Evolutionary conservation across 805 yeast species (phyloP), one percentile per base, ranked within the genome.

Genomic region (Blastobotrys mokoenaii): DNA sequence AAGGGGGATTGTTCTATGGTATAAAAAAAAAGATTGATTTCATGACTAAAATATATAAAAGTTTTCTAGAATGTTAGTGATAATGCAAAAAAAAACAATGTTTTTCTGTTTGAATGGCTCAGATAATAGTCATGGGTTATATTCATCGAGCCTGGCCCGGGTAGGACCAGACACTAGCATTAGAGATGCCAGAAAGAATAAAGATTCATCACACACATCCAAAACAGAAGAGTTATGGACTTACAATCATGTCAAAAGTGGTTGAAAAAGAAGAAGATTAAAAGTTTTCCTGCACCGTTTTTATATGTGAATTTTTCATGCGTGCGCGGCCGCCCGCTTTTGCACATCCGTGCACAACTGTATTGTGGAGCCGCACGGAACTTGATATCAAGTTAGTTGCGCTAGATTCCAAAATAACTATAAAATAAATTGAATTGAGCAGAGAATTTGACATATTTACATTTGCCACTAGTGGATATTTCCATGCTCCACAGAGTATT

Each of bases 121-220:
- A 51, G 18, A 36, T 20, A n/a, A 45, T 45, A 49, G 55, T 53
- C 56, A 53, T 41, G 41, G 25, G 44, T 46, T 55, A 52, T 48
- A 55, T 54, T 55, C 59, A 55, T 55, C 58, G 59, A 52, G 55
- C 29, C 50, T 43, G 27, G 27, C 27, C 27, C 27, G 27, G 27
- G 27, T 22, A 22, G 27, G 27, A 22, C 38, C 41, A 36, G 33
- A 35, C 57, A 45, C 59, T 55, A 55, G 57, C 58, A 55, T 54
- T 55, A 55, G 59, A 54, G 59, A 54, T 55, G 59, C 59, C 59
- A 55, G 59, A 55, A 54, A 54, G 41, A 50, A 48, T 42, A 49
- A 40, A 39, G 54, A 47, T 41, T 51, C 54, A 51, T 51, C 54
- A 51, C 10, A 17, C 16, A 14, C 18, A 15, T 17, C 10, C 18